Conservation (phyloP, 192 early-diverging fungal genomes). For the Coemansia sp. region DNA sequence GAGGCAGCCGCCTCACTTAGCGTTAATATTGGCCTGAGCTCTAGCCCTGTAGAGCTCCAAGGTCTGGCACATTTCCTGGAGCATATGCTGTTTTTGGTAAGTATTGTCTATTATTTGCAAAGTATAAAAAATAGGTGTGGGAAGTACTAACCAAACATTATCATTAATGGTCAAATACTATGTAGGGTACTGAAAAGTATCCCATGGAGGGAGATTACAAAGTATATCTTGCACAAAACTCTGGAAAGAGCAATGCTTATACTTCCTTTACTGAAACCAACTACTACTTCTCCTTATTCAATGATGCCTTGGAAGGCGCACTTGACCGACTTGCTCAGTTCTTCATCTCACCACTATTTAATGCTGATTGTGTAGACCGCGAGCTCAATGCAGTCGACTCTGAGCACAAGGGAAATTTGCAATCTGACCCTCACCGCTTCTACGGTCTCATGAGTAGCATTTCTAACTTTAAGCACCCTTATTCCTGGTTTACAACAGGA, state of each 20-base stretch:
- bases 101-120: neutral
- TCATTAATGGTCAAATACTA: neutral
- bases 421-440: conserved; percentile 55
- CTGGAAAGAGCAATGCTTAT: conserved; percentile 37
- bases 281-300: conserved; percentile 28
- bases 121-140: neutral
- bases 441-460: neutral
- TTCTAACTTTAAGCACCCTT: conserved; percentile 72
- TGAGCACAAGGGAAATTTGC: conserved; percentile 85
- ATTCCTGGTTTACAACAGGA: conserved; percentile 81
- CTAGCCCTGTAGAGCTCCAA: conserved; percentile 61
- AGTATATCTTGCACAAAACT: conserved; percentile 26
- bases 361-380: conserved; percentile 78
- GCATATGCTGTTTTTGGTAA: conserved; percentile 67
- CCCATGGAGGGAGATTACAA: conserved; percentile 69
- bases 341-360: conserved; percentile 87
- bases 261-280: conserved; percentile 22
- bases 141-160: neutral
- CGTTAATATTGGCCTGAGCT: conserved; percentile 65
- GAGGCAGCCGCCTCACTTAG: conserved; percentile 62
- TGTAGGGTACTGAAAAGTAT: conserved; percentile 67
- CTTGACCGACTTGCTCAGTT: conserved; percentile 82
- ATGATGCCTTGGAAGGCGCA: conserved; percentile 59
- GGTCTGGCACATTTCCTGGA: conserved; percentile 75
- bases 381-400: conserved; percentile 93